A percentile compares a stretch with the other conserved stretches of the same genome.
These are phyloP conservation scores for Coemansia sp. DNA, from an alignment of 192 early-diverging fungal genomes.

Conservation along the genomic window DNA sequence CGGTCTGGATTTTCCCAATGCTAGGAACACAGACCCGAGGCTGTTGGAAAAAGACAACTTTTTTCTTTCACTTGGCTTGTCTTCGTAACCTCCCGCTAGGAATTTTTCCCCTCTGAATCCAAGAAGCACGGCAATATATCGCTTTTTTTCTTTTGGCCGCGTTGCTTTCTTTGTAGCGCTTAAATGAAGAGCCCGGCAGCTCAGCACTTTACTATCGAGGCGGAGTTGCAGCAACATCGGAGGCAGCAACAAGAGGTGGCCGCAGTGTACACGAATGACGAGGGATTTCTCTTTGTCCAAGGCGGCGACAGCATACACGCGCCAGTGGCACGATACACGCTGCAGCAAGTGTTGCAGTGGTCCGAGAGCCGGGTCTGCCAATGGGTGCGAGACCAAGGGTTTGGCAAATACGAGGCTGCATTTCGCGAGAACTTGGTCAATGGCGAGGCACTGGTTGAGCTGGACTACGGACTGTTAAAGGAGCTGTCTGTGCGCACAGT, in stretches of 20 bases:
- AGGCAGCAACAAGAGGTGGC: background rate
- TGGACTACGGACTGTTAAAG: slow-evolving; percentile 78
- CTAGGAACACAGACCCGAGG: background rate
- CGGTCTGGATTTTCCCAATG: background rate
- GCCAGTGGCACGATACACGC: slow-evolving; percentile 21
- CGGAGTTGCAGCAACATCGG: slow-evolving; percentile 15
- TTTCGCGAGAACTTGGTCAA: slow-evolving; percentile 75
- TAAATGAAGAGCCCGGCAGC: slow-evolving; percentile 32
- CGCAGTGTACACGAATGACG: background rate
- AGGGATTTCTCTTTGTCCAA: background rate
- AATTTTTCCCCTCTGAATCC: background rate
- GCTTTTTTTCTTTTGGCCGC: background rate
- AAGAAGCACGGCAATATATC: background rate
- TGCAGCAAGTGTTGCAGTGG: slow-evolving; percentile 57
- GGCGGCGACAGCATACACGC: background rate
- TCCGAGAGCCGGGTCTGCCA: slow-evolving; percentile 51
- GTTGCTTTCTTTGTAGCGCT: background rate
- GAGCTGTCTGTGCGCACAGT: slow-evolving; percentile 78
- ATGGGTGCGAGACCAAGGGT: slow-evolving; percentile 57
- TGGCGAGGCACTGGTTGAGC: slow-evolving; percentile 79
- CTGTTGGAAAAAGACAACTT: background rate
- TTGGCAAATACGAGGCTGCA: slow-evolving; percentile 50
- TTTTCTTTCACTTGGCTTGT: background rate
- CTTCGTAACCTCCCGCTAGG: background rate
- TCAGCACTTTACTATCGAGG: slow-evolving; percentile 18